These are phyloP conservation scores for Cynara cardunculus DNA, from an alignment of 129 eudicot species.

Conservation along the genomic window DNA sequence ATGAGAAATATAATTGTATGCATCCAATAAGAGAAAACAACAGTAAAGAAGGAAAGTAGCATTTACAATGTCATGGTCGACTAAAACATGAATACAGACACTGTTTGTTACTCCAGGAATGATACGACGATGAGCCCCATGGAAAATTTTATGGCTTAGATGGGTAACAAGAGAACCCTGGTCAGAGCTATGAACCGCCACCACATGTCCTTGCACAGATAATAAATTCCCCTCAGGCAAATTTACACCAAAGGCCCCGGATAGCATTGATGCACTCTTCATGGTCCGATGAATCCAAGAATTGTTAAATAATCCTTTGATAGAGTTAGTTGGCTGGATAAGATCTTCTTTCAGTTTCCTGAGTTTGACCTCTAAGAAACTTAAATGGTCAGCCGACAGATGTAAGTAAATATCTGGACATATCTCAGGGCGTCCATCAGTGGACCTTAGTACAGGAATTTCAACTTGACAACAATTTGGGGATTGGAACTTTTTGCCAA, in stretches of 20 bases:
- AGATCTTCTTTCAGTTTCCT: constrained; percentile 28
- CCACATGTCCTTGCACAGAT: constrained; percentile 58
- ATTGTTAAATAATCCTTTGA: constrained; percentile 26
- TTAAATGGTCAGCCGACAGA: constrained; percentile 38
- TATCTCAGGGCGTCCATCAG: constrained; percentile 15
- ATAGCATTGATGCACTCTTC: constrained; percentile 29
- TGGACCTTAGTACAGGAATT: constrained; percentile 7
- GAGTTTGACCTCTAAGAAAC: constrained; percentile 37
- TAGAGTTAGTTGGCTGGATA: constrained; percentile 29
- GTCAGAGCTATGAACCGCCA: constrained; percentile 48
- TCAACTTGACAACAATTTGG: constrained; percentile 24
- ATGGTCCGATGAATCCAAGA: constrained; percentile 17
- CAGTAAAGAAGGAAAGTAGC: not conserved
- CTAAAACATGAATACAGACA: constrained; percentile 62
- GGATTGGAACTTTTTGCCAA: not conserved
- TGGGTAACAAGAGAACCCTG: constrained; percentile 23
- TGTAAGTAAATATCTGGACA: constrained; percentile 40
- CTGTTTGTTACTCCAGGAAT: constrained; percentile 22
- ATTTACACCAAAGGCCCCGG: constrained; percentile 12
- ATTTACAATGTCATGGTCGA: constrained; percentile 46
- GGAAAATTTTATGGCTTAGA: not conserved
- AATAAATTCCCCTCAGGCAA: constrained; percentile 62
- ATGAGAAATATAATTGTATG: not conserved
- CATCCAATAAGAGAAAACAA: not conserved
- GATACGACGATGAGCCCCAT: constrained; percentile 26